Evolutionary conservation across 805 yeast species (phyloP).

Genomic region (Kuraishia hungarica): DNA sequence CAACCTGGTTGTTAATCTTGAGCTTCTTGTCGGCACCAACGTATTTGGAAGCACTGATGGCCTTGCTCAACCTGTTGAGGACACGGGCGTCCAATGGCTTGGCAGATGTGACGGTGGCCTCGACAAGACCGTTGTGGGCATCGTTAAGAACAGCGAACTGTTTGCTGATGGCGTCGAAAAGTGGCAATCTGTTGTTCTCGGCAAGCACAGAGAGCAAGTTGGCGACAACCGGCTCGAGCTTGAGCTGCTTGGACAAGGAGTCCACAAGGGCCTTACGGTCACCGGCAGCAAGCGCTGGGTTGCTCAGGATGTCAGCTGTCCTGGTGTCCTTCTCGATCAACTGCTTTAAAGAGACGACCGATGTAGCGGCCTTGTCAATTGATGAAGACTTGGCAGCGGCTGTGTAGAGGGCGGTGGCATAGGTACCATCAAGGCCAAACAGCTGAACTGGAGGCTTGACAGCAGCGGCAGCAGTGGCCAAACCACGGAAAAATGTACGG

Average conservation of each 20-base stretch:
- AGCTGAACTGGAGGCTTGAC: constrained; percentile 87
- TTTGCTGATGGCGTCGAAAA: constrained; percentile 54
- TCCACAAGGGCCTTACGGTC: constrained; percentile 70
- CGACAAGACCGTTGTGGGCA: constrained; percentile 87
- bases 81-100: constrained; percentile 75
- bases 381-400: constrained; percentile 82
- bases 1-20: constrained; percentile 72
- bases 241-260: constrained; percentile 38
- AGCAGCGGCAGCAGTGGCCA: constrained; percentile 55
- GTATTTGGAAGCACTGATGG: constrained; percentile 68
- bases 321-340: constrained; percentile 56
- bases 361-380: constrained; percentile 56
- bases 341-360: constrained; percentile 50
- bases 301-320: constrained; percentile 51
- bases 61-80: constrained; percentile 67
- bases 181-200: constrained; percentile 85
- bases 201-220: constrained; percentile 83
- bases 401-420: constrained; percentile 88
- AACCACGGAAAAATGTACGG: constrained; percentile 58
- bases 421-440: constrained; percentile 93
- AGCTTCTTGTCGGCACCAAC: constrained; percentile 85
- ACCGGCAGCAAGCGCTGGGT: constrained; percentile 74
- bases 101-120: constrained; percentile 88
- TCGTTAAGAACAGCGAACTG: constrained; percentile 75
- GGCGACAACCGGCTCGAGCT: constrained; percentile 59